These are phyloP conservation scores for Extremus antarcticus DNA, from an alignment of 495 filamentous ascomycete species.

Conservation along the genomic window DNA sequence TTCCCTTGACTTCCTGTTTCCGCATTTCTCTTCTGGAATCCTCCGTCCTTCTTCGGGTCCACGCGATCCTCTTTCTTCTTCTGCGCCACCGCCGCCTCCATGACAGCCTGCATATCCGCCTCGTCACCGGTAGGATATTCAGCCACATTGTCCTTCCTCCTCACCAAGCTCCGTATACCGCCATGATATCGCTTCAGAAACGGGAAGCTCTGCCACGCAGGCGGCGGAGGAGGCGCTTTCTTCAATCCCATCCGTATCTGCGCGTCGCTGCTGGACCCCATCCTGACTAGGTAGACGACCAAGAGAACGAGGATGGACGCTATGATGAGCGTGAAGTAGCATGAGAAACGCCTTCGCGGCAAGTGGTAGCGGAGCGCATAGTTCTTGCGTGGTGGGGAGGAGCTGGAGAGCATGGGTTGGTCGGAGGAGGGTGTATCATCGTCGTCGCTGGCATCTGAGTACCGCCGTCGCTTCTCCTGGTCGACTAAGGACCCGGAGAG, in stretches of 20 bases:
- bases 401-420: slow-evolving; percentile 9
- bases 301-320: slow-evolving; percentile 6
- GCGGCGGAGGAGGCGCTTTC: slow-evolving; percentile 36
- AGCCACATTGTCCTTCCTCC: slow-evolving; percentile 50
- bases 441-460: slow-evolving; percentile 3
- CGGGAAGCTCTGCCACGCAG: slow-evolving; percentile 68
- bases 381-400: slow-evolving; percentile 3
- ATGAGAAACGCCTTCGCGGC: slow-evolving; percentile 17
- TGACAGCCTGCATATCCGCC: slow-evolving; percentile 23
- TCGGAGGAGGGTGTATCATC: slow-evolving; percentile 6
- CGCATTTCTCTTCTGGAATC: slow-evolving; percentile 14
- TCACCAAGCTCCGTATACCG: slow-evolving; percentile 57
- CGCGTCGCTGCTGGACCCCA: slow-evolving; percentile 3
- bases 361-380: slow-evolving; percentile 15
- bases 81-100: slow-evolving; percentile 24
- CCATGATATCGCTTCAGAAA: slow-evolving; percentile 79
- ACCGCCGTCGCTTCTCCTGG: slow-evolving; percentile 7
- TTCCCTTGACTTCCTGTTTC: slow-evolving; percentile 19
- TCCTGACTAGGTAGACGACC: slow-evolving; percentile 10
- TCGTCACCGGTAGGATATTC: slow-evolving; percentile 57
- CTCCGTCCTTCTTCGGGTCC: slow-evolving; percentile 6
- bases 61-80: slow-evolving; percentile 27
- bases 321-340: slow-evolving; percentile 19
- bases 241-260: slow-evolving; percentile 12
- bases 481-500: slow-evolving; percentile 17